These are phyloP conservation scores for Chrysopogon serrulatus DNA, from an alignment of 176 grass and related monocot species.

Conservation along the genomic window DNA sequence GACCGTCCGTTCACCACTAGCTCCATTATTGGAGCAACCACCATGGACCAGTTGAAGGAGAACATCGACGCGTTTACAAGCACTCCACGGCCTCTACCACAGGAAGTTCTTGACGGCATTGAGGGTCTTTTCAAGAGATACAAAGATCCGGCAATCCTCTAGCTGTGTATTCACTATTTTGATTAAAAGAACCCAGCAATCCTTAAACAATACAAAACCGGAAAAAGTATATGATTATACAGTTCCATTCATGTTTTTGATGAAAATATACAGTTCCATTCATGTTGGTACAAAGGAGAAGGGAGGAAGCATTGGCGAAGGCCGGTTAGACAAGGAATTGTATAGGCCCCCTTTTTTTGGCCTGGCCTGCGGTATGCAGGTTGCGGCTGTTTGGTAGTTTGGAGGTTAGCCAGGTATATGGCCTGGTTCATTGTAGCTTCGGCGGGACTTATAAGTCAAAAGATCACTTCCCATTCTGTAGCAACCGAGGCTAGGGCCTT, in stretches of 20 bases:
- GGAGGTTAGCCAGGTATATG: background rate
- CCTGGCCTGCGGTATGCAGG: background rate
- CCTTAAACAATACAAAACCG: background rate
- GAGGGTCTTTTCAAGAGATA: constrained; percentile 71
- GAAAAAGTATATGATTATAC: background rate
- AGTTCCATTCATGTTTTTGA: too few species aligned
- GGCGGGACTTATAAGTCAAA: too few species aligned
- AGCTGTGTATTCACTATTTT: background rate
- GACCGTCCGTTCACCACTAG: constrained; percentile 68
- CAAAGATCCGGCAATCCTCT: constrained; percentile 64
- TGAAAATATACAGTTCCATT: too few species aligned
- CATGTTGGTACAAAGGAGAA: background rate
- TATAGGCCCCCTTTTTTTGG: background rate
- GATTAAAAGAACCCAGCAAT: background rate
- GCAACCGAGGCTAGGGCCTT: background rate
- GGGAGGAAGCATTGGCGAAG: background rate
- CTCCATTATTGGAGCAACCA: constrained; percentile 84
- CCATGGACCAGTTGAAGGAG: constrained; percentile 75
- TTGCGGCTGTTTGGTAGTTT: too few species aligned
- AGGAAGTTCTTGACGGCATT: constrained; percentile 43
- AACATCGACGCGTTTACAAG: constrained; percentile 57
- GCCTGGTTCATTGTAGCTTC: background rate
- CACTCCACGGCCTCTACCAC: constrained; percentile 50
- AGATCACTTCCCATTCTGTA: background rate
- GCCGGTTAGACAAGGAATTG: background rate